These are phyloP conservation scores for Crucibulum laeve DNA, from an alignment of 768 basidiomycete species.

Conservation along the genomic window DNA sequence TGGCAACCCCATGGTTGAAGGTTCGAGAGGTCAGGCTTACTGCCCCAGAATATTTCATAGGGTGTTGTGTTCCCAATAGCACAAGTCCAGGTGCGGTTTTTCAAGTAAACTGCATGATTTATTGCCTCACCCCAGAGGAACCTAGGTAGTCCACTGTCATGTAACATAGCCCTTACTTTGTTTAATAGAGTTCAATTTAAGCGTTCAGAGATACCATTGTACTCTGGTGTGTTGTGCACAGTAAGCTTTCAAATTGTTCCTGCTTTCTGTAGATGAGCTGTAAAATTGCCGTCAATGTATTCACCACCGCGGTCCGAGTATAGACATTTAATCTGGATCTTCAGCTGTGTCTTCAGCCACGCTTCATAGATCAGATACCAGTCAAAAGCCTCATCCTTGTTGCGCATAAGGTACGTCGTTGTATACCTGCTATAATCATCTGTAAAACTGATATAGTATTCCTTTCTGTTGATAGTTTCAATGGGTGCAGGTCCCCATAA, in stretches of 20 bases:
- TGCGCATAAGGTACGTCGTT: conserved; percentile 13
- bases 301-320: conserved; percentile 32
- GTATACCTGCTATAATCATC: conserved; percentile 20
- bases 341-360: conserved; percentile 21
- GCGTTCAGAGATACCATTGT: conserved; percentile 33
- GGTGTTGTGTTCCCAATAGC: conserved; percentile 19
- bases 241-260: conserved; percentile 29
- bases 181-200: conserved; percentile 23
- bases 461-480: conserved; percentile 9
- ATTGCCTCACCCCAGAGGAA: conserved; percentile 21
- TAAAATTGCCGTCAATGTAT: conserved; percentile 25
- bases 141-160: conserved; percentile 11
- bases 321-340: conserved; percentile 18
- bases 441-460: conserved; percentile 25
- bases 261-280: conserved; percentile 12
- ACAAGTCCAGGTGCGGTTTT: conserved; percentile 24
- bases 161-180: conserved; percentile 15
- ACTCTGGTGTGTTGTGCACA: conserved; percentile 25
- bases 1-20: conserved; percentile 19
- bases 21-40: conserved; percentile 18
- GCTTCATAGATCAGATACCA: conserved; percentile 22
- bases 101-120: conserved; percentile 11
- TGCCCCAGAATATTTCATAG: conserved; percentile 11
- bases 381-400: conserved; percentile 17
- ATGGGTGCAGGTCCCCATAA: conserved; percentile 32